Conservation (phyloP, 1,139 yeast species). For the Trichomonascaceae sp. region DNA sequence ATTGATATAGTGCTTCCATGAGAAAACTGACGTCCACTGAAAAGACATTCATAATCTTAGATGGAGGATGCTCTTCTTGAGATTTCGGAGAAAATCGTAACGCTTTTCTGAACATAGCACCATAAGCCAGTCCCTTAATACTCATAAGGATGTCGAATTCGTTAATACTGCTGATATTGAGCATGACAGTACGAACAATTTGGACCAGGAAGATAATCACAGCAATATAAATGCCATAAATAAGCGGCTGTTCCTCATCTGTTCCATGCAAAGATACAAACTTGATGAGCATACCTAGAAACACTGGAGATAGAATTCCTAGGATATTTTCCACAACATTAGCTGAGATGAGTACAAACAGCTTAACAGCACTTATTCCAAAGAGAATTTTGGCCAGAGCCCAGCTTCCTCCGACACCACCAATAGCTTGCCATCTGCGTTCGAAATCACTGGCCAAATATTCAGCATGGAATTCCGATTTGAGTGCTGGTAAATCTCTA, state of each 20-base stretch:
- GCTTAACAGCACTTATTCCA: slow-evolving; percentile 56
- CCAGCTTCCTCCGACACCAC: neutral
- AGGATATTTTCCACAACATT: slow-evolving; percentile 65
- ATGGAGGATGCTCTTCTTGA: slow-evolving; percentile 8
- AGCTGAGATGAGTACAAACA: slow-evolving; percentile 57
- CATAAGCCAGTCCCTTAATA: slow-evolving; percentile 55
- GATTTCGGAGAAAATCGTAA: slow-evolving; percentile 10
- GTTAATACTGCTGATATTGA: slow-evolving; percentile 56
- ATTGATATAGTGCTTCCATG: slow-evolving; percentile 8
- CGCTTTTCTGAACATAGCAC: slow-evolving; percentile 27
- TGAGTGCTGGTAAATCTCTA: slow-evolving; percentile 72
- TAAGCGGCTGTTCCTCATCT: slow-evolving; percentile 43
- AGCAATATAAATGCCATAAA: slow-evolving; percentile 76
- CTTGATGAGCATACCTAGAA: slow-evolving; percentile 61
- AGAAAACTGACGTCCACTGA: slow-evolving; percentile 12
- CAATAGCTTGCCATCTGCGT: slow-evolving; percentile 45
- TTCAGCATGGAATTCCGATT: slow-evolving; percentile 51
- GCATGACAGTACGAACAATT: slow-evolving; percentile 67
- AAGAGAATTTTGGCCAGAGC: slow-evolving; percentile 8
- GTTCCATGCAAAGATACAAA: slow-evolving; percentile 66
- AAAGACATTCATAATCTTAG: slow-evolving; percentile 10
- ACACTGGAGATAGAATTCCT: slow-evolving; percentile 70
- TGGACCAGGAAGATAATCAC: slow-evolving; percentile 72
- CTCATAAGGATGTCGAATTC: slow-evolving; percentile 33
- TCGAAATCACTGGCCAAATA: slow-evolving; percentile 43